phyloP scores from a whole-genome alignment of 202 grass and related monocot genomes.

The Dendrocalamus latiflorus region DNA sequence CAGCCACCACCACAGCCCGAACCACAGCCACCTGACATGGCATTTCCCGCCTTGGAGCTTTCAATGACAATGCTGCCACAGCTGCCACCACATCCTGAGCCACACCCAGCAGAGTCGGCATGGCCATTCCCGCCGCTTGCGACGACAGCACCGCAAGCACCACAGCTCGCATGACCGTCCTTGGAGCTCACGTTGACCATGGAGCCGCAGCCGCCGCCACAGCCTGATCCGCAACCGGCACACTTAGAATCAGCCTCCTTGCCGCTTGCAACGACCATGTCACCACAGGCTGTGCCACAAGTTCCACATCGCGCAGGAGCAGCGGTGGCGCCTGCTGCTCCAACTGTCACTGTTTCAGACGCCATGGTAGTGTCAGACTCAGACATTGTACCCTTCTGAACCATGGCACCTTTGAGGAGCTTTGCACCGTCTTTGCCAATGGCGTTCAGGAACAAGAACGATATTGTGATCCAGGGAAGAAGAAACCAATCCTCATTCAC shows the following conservation, averaged over 20 bases:
- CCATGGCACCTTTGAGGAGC: neutral
- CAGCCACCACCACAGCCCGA: neutral
- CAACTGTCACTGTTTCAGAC: slow-evolving; percentile 10
- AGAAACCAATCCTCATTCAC: slow-evolving; percentile 73
- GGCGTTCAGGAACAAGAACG: slow-evolving; percentile 36
- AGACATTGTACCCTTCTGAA: slow-evolving; percentile 8
- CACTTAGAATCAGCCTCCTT: slow-evolving; percentile 11
- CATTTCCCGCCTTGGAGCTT: neutral
- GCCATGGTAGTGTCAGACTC: neutral
- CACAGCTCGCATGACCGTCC: neutral
- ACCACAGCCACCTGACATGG: slow-evolving; percentile 31
- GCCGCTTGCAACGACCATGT: neutral
- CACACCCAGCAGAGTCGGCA: slow-evolving; percentile 11
- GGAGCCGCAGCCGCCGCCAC: slow-evolving; percentile 4
- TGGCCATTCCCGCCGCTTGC: slow-evolving; percentile 1
- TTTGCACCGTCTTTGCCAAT: slow-evolving; percentile 2
- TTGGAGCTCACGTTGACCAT: slow-evolving; percentile 7
- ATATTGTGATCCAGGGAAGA: slow-evolving; percentile 54
- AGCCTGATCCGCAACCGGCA: neutral
- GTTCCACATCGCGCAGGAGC: slow-evolving; percentile 2
- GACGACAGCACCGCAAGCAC: neutral
- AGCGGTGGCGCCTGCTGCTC: neutral
- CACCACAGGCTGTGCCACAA: slow-evolving; percentile 11
- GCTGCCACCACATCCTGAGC: neutral
- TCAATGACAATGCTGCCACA: slow-evolving; percentile 18